Base-by-base conservation (phyloP, 805 yeast genomes). In the Spathaspora arborariae region DNA sequence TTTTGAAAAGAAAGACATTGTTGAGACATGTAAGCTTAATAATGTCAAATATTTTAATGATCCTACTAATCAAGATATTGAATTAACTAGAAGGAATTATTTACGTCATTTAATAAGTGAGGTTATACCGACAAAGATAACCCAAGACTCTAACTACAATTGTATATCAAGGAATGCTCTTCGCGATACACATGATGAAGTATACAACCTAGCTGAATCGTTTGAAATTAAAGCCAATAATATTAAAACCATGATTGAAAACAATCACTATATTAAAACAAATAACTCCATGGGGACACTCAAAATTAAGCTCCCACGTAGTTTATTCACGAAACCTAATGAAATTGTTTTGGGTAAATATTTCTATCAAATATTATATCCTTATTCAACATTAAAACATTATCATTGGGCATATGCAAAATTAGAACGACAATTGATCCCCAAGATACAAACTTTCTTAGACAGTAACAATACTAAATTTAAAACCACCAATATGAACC, bases 41-140 rank as follows among this genome's bases (percentile, higher is more conserved):
- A 45, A 53, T 1, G 51, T 86, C 0, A 42, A 49, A 0, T 87
- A 94, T 92, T 80, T 82, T 57, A 91, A 86, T 55, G 96, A 88
- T 55, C 57, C 64, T 2, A 81, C 92, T 0, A 88, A 88, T 52
- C 55, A 56, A 2, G 81, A 83, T 52, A 64, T 73, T 2, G 54
- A 57, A 8, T 68, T 82, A 39, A 85, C 92, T 0, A 54, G 65
- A 33, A 67, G 96, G 42, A 87, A 87, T 54, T 63, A 72, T 15
- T 65, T 80, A 2, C 67, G 94, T 34, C 62, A 64, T 52, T 63
- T 65, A 51, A 46, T 49, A 36, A 45, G 51, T 41, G 50, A 63
- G 34, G 52, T 64, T 53, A 52, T 56, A 40, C 60, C 75, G 45
- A 5, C 39, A 20, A 39, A 36, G 30, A 40, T 40, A 6, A 8